Percentiles rank a stretch among this genome's conserved stretches.
These are phyloP conservation scores for Salicornia ramosissima DNA, from an alignment of 148 eudicot genomes.

Conservation along the genomic window DNA sequence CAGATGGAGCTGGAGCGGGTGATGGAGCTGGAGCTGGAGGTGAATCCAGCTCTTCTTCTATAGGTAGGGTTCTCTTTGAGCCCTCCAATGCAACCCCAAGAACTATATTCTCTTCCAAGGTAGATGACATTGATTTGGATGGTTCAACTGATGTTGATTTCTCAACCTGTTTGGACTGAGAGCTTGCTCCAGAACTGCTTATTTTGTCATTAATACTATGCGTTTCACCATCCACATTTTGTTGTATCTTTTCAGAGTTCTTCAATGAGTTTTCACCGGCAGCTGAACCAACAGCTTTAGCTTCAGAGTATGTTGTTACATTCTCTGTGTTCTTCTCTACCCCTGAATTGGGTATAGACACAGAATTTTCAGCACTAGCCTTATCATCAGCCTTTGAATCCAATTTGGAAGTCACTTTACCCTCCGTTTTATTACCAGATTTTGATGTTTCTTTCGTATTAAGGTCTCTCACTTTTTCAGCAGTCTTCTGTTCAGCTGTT, in stretches of 20 bases:
- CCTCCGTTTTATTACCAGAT: conserved; percentile 33
- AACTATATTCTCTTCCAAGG: conserved; percentile 81
- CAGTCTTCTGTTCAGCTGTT: conserved; percentile 28
- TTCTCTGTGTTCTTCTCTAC: conserved; percentile 10
- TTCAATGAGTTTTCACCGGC: conserved; percentile 17
- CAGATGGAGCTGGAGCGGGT: conserved; percentile 37
- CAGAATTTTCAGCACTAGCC: conserved; percentile 20
- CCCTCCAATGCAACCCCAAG: conserved; percentile 96
- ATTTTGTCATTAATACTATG: conserved; percentile 22
- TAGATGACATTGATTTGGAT: conserved; percentile 35
- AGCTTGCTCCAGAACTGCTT: conserved; percentile 7
- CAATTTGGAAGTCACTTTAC: conserved; percentile 28
- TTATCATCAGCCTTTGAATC: conserved; percentile 31
- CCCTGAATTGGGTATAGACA: conserved; percentile 23
- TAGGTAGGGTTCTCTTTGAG: conserved; percentile 88
- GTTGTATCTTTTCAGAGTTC: conserved; percentile 1
- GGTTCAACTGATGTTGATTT: conserved; percentile 26
- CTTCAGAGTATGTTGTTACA: conserved; percentile 6
- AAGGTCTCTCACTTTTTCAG: conserved; percentile 41
- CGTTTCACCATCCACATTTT: conserved; percentile 9
- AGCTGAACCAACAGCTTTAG: conserved; percentile 8
- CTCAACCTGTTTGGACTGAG: conserved; percentile 36
- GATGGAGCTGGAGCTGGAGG: conserved; percentile 32
- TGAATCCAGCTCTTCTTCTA: conserved; percentile 58
- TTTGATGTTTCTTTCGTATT: conserved; percentile 36